Evolutionary conservation across 306 rosid genomes (phyloP).

Genomic region (Cicer arietinum): DNA sequence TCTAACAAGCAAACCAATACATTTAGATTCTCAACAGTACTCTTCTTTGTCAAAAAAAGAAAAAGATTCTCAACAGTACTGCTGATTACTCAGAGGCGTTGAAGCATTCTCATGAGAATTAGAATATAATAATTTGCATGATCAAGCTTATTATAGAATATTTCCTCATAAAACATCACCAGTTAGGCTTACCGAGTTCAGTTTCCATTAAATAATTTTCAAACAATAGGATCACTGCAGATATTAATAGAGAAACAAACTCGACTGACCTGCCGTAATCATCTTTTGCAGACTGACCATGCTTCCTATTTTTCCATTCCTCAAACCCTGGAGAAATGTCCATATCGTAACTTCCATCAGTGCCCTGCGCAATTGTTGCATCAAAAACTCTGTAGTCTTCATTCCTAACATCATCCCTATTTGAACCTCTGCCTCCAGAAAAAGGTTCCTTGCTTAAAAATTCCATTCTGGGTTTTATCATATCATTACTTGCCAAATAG

Average conservation of each 20-base stretch:
- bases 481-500: conserved; percentile 61
- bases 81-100: conserved; percentile 34
- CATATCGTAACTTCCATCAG: conserved; percentile 63
- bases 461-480: conserved; percentile 54
- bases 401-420: conserved; percentile 54
- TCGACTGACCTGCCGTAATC: conserved; percentile 68
- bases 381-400: conserved; percentile 60
- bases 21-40: conserved; percentile 2
- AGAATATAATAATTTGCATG: conserved; percentile 9
- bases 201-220: conserved; percentile 28
- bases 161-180: not conserved
- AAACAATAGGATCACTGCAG: conserved; percentile 24
- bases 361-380: conserved; percentile 61
- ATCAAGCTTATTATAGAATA: conserved; percentile 8
- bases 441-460: conserved; percentile 62
- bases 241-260: conserved; percentile 44
- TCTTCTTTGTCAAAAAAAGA: no score
- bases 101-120: conserved; percentile 22
- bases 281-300: conserved; percentile 65
- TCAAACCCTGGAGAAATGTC: conserved; percentile 79
- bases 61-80: not conserved
- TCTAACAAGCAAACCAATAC: not conserved
- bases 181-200: not conserved
- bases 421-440: conserved; percentile 69
- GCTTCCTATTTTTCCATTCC: conserved; percentile 65